Base-by-base conservation (phyloP, 2,329 filamentous ascomycete species). In the Fusarium longipes region DNA sequence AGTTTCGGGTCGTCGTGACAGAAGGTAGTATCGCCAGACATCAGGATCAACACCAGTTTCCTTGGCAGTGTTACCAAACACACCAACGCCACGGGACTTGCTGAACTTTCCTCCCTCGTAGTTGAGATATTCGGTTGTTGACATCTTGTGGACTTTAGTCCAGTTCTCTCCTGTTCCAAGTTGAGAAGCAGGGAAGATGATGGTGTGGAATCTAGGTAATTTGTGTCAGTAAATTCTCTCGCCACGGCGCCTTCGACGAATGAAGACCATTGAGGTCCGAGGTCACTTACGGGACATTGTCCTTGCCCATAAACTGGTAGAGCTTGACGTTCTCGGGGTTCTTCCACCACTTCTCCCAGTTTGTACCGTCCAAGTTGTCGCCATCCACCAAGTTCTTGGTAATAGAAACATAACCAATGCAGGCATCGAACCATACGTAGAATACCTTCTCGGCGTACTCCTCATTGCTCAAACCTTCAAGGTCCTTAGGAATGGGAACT, bases 291-390 rank as follows among this genome's bases (percentile, higher is more conserved):
- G 89, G 89, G 17, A 93, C 77, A 30, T 80, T 80, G 73, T 82
- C 79, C 75, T 97, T 97, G 80, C 94, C 94, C 88, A 97, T 92
- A 84, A 97, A 96, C 81, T 97, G 94, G 79, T 96, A 97, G 14
- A 97, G 86, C 75, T 91, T 87, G 45, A 97, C 93, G 32, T 97
- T 85, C 42, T 97, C 90, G 1, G 93, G 93, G 77, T 96, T 91
- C 75, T 91, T 89, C 94, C 94, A 97, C 94, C 94, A 97, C 75
- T 92, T 86, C 82, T 97, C 89, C 94, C 94, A 97, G 65, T 96
- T 85, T 42, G 89, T 86, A 39, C 82, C 80, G 5, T 75, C 72
- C 15, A 77, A 65, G 62, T 84, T 75, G 52, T 78, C 77, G 15
- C 78, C 76, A 54, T 87, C 83, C 7, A 93, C 97, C 78, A 97